Percentiles rank a stretch among this genome's conserved stretches.
Evolutionary conservation across 73 alveolate species (phyloP).

Genomic region (Blepharisma japonicum): DNA sequence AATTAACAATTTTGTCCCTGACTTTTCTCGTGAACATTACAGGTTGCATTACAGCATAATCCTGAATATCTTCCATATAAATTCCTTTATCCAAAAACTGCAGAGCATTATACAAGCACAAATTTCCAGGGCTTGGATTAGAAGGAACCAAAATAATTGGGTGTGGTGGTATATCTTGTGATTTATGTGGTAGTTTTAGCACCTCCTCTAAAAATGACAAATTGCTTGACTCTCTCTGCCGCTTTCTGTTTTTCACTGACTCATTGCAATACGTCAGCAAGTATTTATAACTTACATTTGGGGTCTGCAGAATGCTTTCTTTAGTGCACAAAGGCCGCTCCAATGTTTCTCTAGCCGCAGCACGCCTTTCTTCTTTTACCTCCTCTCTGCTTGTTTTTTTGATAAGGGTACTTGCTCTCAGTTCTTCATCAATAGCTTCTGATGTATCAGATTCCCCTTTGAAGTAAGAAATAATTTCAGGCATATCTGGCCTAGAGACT

Average conservation of each 20-base stretch:
- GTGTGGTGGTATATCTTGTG: background rate
- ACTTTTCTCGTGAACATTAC: slow-evolving; percentile 32
- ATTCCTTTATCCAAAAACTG: slow-evolving; percentile 16
- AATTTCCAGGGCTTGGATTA: background rate
- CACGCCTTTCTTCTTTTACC: background rate
- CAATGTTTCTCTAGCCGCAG: background rate
- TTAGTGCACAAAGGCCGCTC: slow-evolving; percentile 29
- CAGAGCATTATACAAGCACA: background rate
- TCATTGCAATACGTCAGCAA: slow-evolving; percentile 12
- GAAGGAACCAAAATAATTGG: slow-evolving; percentile 22
- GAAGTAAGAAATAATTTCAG: slow-evolving; percentile 45
- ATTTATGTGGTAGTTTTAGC: background rate
- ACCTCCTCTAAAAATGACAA: background rate
- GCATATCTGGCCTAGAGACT: slow-evolving; percentile 34
- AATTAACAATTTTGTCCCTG: slow-evolving; percentile 28
- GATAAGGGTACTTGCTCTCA: background rate
- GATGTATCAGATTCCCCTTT: slow-evolving; percentile 32
- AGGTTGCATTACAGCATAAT: background rate
- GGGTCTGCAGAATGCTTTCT: slow-evolving; percentile 18
- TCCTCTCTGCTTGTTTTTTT: background rate
- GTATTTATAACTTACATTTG: slow-evolving; percentile 10
- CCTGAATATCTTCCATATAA: background rate
- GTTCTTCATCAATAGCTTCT: slow-evolving; percentile 8
- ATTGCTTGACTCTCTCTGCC: slow-evolving; percentile 23
- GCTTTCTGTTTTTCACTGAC: background rate